phyloP scores from a whole-genome alignment of 1,284 basidiomycete species.

The Cryptococcus sp. region DNA sequence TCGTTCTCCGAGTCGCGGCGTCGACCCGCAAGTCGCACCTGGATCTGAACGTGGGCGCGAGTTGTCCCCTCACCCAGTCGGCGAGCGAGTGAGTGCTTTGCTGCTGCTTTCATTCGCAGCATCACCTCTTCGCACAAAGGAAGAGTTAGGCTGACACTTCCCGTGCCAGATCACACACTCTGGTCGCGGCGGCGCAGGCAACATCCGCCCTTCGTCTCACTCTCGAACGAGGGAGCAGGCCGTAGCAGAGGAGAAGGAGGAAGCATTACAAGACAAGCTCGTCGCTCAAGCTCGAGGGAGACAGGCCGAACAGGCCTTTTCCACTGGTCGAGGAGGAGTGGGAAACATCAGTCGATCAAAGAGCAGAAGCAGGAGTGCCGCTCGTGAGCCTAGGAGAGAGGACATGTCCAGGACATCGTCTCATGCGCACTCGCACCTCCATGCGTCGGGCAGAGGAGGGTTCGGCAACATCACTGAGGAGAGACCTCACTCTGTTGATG shows the following conservation, averaged over 20 bases:
- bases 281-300: conserved; percentile 49
- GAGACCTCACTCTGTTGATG: conserved; percentile 27
- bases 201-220: conserved; percentile 44
- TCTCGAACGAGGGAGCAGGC: conserved; percentile 39
- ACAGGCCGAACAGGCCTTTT: conserved; percentile 41
- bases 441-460: conserved; percentile 42
- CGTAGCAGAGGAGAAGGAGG: conserved; percentile 42
- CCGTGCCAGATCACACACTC: conserved; percentile 42
- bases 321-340: conserved; percentile 51
- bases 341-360: conserved; percentile 44
- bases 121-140: too few relatives aligned
- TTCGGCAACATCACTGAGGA: conserved; percentile 51
- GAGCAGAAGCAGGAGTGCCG: conserved; percentile 34
- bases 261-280: conserved; percentile 44
- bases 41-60: conserved; percentile 48
- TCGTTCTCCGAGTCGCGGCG: conserved; percentile 39
- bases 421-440: conserved; percentile 3
- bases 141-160: too few relatives aligned
- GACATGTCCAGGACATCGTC: neutral
- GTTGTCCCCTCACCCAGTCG: conserved; percentile 26
- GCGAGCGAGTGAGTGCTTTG: conserved; percentile 35
- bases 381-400: conserved; percentile 3
- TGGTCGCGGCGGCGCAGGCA: conserved; percentile 53
- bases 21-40: conserved; percentile 37
- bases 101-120: too few relatives aligned